A percentile compares a stretch with the other conserved stretches of the same genome.
phyloP scores from a whole-genome alignment of 352 stramenopile species.

The Phytophthora sp. region DNA sequence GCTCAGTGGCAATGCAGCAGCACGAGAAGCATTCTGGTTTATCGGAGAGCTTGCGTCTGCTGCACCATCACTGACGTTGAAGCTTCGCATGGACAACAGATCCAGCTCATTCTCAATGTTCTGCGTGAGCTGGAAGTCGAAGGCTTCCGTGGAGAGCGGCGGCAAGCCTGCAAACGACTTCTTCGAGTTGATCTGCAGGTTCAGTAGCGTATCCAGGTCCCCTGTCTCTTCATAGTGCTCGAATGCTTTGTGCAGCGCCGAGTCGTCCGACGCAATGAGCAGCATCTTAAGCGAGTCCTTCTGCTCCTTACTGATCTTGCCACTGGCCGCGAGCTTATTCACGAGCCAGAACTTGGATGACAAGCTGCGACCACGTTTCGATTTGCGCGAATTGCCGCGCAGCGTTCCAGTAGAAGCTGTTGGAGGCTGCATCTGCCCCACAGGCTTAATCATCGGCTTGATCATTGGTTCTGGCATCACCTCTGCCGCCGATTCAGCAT shows the following conservation, averaged over 20 bases:
- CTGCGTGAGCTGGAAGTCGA: constrained; percentile 81
- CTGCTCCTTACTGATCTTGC: constrained; percentile 84
- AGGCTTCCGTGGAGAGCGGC: constrained; percentile 62
- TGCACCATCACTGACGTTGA: constrained; percentile 28
- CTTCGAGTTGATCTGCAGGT: constrained; percentile 65
- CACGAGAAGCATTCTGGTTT: constrained; percentile 22
- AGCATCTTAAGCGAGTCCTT: constrained; percentile 84
- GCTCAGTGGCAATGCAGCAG: constrained; percentile 8
- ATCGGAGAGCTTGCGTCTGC: constrained; percentile 22
- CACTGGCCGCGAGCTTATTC: constrained; percentile 80
- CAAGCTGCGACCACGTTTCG: constrained; percentile 72
- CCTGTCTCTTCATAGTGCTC: constrained; percentile 83
- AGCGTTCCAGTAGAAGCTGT: constrained; percentile 5
- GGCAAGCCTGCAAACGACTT: constrained; percentile 67
- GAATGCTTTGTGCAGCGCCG: constrained; percentile 71
- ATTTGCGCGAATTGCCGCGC: constrained; percentile 47
- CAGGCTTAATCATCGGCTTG: constrained; percentile 41
- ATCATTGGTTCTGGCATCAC: constrained; percentile 27
- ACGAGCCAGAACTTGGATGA: constrained; percentile 89
- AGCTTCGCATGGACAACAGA: constrained; percentile 75
- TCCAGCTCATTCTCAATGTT: constrained; percentile 85
- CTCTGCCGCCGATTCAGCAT: constrained; percentile 2
- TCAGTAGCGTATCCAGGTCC: constrained; percentile 76
- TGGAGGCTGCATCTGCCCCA: constrained; percentile 16
- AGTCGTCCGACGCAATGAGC: constrained; percentile 81